phyloP scores from a whole-genome alignment of 805 yeast species.

The Nematodospora valgi region DNA sequence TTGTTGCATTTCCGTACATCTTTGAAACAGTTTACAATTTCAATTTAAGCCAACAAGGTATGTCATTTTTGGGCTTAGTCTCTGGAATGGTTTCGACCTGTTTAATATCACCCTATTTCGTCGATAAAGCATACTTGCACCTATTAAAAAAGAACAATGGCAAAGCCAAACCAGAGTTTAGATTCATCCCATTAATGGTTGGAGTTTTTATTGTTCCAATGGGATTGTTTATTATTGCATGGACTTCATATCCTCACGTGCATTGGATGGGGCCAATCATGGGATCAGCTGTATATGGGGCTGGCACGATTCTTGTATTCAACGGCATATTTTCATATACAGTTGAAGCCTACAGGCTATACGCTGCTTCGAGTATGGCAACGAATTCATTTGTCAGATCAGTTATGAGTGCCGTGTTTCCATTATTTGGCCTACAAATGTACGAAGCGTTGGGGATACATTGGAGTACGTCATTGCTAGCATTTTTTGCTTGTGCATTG shows the following conservation, averaged over 20 bases:
- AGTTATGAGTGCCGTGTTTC: conserved; percentile 52
- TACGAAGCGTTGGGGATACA: conserved; percentile 44
- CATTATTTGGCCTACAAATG: conserved; percentile 51
- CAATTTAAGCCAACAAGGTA: conserved; percentile 20
- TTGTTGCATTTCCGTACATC: conserved; percentile 40
- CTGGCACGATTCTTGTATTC: conserved; percentile 50
- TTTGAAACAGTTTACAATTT: conserved; percentile 37
- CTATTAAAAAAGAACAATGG: conserved; percentile 38
- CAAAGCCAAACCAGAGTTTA: conserved; percentile 65
- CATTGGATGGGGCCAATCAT: conserved; percentile 66
- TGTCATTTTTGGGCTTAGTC: conserved; percentile 32
- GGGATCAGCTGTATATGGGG: conserved; percentile 34
- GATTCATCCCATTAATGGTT: conserved; percentile 65
- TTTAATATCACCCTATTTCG: conserved; percentile 22
- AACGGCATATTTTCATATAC: conserved; percentile 54
- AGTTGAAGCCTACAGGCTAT: conserved; percentile 52
- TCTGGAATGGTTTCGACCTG: conserved; percentile 35
- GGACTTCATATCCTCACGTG: conserved; percentile 66
- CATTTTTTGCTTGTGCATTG: conserved; percentile 46
- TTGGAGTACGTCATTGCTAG: conserved; percentile 56
- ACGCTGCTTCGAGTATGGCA: conserved; percentile 61
- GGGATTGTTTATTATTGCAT: conserved; percentile 77
- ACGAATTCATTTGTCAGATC: conserved; percentile 57
- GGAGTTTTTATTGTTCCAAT: conserved; percentile 69
- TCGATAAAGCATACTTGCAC: conserved; percentile 24